Evolutionary conservation across 1,139 yeast genomes (phyloP).

Genomic region (Nakaseomyces sp.): DNA sequence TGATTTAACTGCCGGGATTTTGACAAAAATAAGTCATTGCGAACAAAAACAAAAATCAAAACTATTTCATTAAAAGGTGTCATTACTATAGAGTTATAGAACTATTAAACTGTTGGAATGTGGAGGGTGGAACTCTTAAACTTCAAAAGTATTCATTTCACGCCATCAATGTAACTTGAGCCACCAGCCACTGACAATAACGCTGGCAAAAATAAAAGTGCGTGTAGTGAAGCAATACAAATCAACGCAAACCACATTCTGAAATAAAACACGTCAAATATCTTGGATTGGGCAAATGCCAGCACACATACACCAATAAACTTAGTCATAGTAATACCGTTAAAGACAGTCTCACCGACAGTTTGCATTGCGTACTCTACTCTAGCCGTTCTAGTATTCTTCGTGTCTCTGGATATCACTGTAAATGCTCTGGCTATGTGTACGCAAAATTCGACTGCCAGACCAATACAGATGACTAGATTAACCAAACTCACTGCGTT

Average conservation of each 20-base stretch:
- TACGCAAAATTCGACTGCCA: conserved; percentile 87
- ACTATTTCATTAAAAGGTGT: too few relatives aligned
- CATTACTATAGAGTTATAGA: too few relatives aligned
- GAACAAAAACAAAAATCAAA: too few relatives aligned
- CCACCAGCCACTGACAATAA: conserved; percentile 61
- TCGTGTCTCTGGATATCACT: conserved; percentile 32
- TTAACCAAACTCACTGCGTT: conserved; percentile 89
- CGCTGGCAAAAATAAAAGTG: conserved; percentile 71
- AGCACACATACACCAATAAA: conserved; percentile 78
- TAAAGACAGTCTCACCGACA: conserved; percentile 81
- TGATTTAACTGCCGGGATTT: too few relatives aligned
- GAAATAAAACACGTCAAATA: conserved; percentile 86
- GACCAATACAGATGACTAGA: conserved; percentile 78
- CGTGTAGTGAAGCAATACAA: conserved; percentile 65
- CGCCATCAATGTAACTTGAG: conserved; percentile 21
- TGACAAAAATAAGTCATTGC: too few relatives aligned
- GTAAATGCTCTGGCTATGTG: conserved; percentile 79
- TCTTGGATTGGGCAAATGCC: conserved; percentile 77
- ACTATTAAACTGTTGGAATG: too few relatives aligned
- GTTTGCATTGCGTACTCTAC: conserved; percentile 52
- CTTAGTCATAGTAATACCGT: conserved; percentile 86
- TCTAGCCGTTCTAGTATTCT: conserved; percentile 31
- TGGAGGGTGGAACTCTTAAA: too few relatives aligned
- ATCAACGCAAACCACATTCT: conserved; percentile 91
- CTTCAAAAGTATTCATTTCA: not conserved